Evolutionary conservation across 1,284 basidiomycete genomes (phyloP).

Genomic region (Heterobasidion irregulare): DNA sequence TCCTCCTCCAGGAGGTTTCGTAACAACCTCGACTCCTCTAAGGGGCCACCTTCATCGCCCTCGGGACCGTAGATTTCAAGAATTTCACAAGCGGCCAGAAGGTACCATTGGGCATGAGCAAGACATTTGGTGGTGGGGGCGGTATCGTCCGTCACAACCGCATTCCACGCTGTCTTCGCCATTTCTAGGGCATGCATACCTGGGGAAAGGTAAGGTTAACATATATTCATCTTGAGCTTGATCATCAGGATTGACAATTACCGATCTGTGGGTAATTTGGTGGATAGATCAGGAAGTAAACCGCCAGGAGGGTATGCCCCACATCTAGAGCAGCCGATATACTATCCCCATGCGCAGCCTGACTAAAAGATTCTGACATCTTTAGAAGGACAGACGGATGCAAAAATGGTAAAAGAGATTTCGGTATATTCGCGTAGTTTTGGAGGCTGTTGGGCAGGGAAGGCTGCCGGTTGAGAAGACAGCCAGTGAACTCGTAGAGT

Average conservation of each 20-base stretch:
- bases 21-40: constrained; percentile 41
- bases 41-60: constrained; percentile 53
- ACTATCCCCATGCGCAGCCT: constrained; percentile 53
- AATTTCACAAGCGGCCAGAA: constrained; percentile 33
- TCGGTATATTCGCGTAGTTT: constrained; percentile 29
- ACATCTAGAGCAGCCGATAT: constrained; percentile 42
- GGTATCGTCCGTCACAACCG: constrained; percentile 21
- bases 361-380: constrained; percentile 56
- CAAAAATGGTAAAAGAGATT: constrained; percentile 31
- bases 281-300: constrained; percentile 64
- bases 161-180: constrained; percentile 70
- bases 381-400: constrained; percentile 50
- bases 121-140: neutral
- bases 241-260: constrained; percentile 20
- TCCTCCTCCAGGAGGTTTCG: constrained; percentile 17
- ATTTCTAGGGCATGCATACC: constrained; percentile 69
- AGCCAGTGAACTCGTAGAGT: constrained; percentile 20
- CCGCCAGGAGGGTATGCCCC: constrained; percentile 49
- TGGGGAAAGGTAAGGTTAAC: constrained; percentile 17
- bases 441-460: constrained; percentile 1
- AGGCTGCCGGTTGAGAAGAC: constrained; percentile 5
- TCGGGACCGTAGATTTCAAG: constrained; percentile 43
- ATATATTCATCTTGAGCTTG: neutral
- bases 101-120: constrained; percentile 22
- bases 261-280: constrained; percentile 72